These are phyloP conservation scores for Malassezia japonica DNA, from an alignment of 1,284 basidiomycete genomes.

Conservation along the genomic window DNA sequence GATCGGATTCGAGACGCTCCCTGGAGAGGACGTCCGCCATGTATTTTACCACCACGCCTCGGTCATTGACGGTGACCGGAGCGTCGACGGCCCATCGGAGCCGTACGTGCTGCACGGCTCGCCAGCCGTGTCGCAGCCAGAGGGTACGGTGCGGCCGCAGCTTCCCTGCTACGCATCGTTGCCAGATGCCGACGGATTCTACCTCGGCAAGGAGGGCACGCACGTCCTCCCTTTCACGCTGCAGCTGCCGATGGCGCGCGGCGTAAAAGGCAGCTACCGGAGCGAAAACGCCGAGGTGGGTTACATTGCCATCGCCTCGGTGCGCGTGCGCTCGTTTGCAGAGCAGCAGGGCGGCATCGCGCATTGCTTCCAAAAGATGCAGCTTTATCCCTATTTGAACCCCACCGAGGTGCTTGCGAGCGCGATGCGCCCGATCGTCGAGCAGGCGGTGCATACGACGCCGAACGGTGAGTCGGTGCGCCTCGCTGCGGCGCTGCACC, in stretches of 20 bases:
- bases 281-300: constrained; percentile 60
- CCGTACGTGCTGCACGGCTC: constrained; percentile 43
- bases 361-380: constrained; percentile 80
- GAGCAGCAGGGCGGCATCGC: constrained; percentile 56
- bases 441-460: constrained; percentile 57
- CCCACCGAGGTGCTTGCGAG: constrained; percentile 60
- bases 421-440: constrained; percentile 58
- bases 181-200: constrained; percentile 63
- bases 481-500: constrained; percentile 63
- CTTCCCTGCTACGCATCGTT: constrained; percentile 52
- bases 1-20: constrained; percentile 72
- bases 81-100: constrained; percentile 31
- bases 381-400: constrained; percentile 71
- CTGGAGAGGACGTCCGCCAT: constrained; percentile 59
- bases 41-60: constrained; percentile 75
- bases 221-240: constrained; percentile 72
- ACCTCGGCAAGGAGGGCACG: constrained; percentile 53
- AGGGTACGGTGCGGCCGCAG: constrained; percentile 52
- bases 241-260: constrained; percentile 59
- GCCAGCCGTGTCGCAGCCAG: constrained; percentile 38
- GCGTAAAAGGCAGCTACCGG: constrained; percentile 63
- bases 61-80: constrained; percentile 51
- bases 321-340: constrained; percentile 66
- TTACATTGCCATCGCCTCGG: constrained; percentile 73
- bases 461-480: constrained; percentile 60